Base-by-base conservation (phyloP, 805 yeast genomes). In the Kazachstania taianensis region DNA sequence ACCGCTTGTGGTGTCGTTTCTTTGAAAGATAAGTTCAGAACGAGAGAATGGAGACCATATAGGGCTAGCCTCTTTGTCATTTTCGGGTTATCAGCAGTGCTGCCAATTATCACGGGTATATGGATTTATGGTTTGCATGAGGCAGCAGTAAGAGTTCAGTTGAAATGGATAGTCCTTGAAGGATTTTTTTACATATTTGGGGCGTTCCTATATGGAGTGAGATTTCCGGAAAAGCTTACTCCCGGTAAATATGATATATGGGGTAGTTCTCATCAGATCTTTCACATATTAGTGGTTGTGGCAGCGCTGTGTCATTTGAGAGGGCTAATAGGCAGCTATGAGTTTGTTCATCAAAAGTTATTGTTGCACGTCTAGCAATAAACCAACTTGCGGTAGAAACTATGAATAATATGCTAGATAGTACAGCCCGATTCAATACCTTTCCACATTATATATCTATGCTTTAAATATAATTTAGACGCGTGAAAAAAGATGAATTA, bases 251-350 rank as follows among this genome's bases (percentile, higher is more conserved):
- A 69, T 52, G 94, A 84, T 46, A 49, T 73, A 8, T 67, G 73
- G 57, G 94, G 94, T 1, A 81, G 81, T 45, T 80, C 94, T 5
- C 96, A 85, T 54, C 95, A 85, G 52, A 68, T 85, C 7, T 84
- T 85, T 52, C 94, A 84, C 54, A 57, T 80, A 7, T 56, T 81
- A 48, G 94, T 84, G 6, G 86, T 83, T 0, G 45, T 76, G 9
- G 94, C 94, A 10, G 81, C 94, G 0, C 63, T 61, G 37, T 79
- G 79, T 39, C 96, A 86, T 59, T 73, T 80, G 57, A 63, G 48
- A 37, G 94, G 79, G 0, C 61, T 85, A 24, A 50, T 73, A 3
- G 65, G 64, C 7, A 67, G 83, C 19, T 81, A 80, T 49, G 61
- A 62, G 32, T 57, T 66, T 41, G 66, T 70, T 20, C 80, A 75